Conservation (phyloP, 192 early-diverging fungal genomes). For the Gamsiella multidivaricata region DNA sequence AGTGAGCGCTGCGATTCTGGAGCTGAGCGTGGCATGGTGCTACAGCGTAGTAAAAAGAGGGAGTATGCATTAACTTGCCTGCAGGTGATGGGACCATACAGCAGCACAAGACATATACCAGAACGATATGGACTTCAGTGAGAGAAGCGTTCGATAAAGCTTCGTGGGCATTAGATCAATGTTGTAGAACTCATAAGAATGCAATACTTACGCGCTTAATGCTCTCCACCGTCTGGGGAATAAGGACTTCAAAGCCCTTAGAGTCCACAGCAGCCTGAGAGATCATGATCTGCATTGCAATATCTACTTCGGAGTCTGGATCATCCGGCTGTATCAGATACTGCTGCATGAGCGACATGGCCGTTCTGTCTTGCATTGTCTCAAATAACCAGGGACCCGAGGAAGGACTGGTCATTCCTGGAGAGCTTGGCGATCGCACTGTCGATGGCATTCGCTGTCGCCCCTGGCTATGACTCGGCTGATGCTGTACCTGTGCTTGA, state of each 20-base stretch:
- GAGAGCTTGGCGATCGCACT: background rate
- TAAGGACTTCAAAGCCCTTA: slow-evolving; percentile 61
- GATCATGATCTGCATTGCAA: slow-evolving; percentile 60
- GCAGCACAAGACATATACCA: background rate
- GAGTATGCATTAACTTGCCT: background rate
- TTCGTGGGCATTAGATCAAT: no score
- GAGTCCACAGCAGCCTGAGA: slow-evolving; percentile 68
- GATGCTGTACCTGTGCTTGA: background rate
- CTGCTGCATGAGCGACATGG: slow-evolving; percentile 45
- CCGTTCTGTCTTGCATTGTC: slow-evolving; percentile 32
- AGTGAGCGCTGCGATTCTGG: slow-evolving; percentile 57
- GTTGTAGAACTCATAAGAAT: no score
- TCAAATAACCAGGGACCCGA: background rate
- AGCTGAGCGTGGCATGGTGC: slow-evolving; percentile 64
- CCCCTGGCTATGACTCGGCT: slow-evolving; percentile 4
- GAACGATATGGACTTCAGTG: background rate
- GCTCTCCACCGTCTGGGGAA: slow-evolving; percentile 63
- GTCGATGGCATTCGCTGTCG: slow-evolving; percentile 1
- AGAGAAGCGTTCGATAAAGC: no score
- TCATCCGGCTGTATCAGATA: slow-evolving; percentile 34
- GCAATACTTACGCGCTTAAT: slow-evolving; percentile 61
- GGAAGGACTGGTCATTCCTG: slow-evolving; percentile 7
- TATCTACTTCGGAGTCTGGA: slow-evolving; percentile 56
- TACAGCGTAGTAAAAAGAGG: slow-evolving; percentile 20
- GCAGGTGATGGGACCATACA: background rate